Conservation (phyloP, 495 filamentous ascomycete species). For the Penicillium nucicola region DNA sequence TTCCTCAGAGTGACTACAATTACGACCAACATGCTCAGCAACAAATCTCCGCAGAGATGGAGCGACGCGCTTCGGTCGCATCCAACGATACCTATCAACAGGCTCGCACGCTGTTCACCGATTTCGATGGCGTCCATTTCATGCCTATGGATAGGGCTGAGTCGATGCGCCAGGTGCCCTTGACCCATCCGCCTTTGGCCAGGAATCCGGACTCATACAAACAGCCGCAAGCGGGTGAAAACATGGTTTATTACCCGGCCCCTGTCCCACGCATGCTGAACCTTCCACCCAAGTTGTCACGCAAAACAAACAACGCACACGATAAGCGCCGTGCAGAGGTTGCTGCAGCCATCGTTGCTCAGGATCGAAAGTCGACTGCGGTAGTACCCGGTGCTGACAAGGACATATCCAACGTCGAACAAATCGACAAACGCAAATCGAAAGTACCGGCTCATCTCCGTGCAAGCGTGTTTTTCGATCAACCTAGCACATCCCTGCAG, state of each 20-base stretch:
- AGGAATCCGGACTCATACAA: constrained; percentile 58
- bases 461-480: constrained; percentile 87
- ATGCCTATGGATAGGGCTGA: constrained; percentile 40
- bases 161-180: constrained; percentile 32
- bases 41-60: constrained; percentile 16
- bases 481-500: constrained; percentile 55
- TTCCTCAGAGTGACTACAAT: constrained; percentile 15
- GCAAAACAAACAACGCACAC: constrained; percentile 59
- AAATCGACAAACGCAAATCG: constrained; percentile 32
- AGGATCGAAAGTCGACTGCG: constrained; percentile 43
- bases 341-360: constrained; percentile 45
- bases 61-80: constrained; percentile 47
- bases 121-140: constrained; percentile 94
- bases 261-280: constrained; percentile 93
- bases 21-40: constrained; percentile 19
- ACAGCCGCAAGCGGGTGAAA: constrained; percentile 61
- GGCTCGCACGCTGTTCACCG: constrained; percentile 68
- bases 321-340: constrained; percentile 69
- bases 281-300: constrained; percentile 82
- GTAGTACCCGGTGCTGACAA: constrained; percentile 32
- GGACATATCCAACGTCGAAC: constrained; percentile 9
- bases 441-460: constrained; percentile 81
- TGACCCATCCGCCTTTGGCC: constrained; percentile 40
- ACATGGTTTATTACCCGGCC: constrained; percentile 93
- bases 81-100: constrained; percentile 71